These are phyloP conservation scores for Pyrenophora seminiperda DNA, from an alignment of 2,329 filamentous ascomycete genomes.

Conservation along the genomic window DNA sequence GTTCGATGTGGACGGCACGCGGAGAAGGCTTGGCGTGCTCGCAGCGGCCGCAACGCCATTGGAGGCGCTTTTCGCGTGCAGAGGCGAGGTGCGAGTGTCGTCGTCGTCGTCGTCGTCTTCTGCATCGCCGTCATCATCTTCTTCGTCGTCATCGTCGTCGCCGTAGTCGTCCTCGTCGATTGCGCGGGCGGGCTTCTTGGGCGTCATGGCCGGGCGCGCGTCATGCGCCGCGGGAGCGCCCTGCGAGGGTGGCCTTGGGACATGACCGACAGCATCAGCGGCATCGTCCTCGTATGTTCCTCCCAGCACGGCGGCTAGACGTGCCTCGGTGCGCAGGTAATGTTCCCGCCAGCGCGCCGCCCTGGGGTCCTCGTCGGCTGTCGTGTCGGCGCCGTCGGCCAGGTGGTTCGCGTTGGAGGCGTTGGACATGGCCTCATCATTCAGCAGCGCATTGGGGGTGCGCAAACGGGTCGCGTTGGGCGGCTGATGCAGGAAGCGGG, in stretches of 20 bases:
- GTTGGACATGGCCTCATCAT: conserved; percentile 51
- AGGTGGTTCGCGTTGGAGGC: conserved; percentile 45
- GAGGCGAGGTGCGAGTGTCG: conserved; percentile 53
- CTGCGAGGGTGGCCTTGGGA: conserved; percentile 30
- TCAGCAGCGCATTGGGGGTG: conserved; percentile 51
- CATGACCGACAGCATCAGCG: conserved; percentile 34
- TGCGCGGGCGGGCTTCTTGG: conserved; percentile 76
- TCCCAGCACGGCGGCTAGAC: conserved; percentile 76
- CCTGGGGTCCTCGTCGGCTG: conserved; percentile 54
- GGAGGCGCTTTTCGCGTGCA: conserved; percentile 60
- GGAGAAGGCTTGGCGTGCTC: conserved; percentile 63
- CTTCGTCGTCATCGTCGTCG: conserved; percentile 72
- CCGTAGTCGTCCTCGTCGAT: conserved; percentile 88
- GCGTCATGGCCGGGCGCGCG: conserved; percentile 55
- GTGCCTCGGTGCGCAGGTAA: conserved; percentile 76
- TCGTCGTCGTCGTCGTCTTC: conserved; percentile 49
- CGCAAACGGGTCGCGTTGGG: conserved; percentile 48
- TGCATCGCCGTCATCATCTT: conserved; percentile 39
- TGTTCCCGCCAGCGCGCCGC: conserved; percentile 71
- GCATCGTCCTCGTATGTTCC: conserved; percentile 40
- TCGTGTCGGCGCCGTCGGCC: conserved; percentile 49
- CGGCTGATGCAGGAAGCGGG: conserved; percentile 43
- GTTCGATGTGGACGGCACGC: conserved; percentile 72
- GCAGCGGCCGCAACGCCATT: conserved; percentile 59
- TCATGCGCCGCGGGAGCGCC: conserved; percentile 46